phyloP scores from a whole-genome alignment of 228 moss, liverwort and hornwort species.

The Sphagnum magellanicum region DNA sequence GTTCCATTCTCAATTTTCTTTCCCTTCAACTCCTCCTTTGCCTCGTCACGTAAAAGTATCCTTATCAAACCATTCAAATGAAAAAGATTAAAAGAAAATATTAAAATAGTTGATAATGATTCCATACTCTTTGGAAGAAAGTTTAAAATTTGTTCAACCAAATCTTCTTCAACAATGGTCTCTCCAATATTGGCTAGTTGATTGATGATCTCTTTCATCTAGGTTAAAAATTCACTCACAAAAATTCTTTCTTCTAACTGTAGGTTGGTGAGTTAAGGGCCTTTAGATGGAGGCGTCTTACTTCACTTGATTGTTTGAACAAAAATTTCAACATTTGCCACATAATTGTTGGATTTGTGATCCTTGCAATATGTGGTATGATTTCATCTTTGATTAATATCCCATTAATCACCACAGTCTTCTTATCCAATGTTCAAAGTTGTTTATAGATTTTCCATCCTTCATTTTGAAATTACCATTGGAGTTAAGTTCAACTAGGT shows the following conservation, averaged over 20 bases:
- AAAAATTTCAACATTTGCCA: too few species aligned
- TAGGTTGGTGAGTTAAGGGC: background rate
- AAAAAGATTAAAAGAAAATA: background rate
- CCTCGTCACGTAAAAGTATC: background rate
- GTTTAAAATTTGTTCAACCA: background rate
- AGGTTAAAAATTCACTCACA: background rate
- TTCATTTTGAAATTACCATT: background rate
- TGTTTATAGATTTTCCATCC: background rate
- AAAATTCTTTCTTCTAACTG: background rate
- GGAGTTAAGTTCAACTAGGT: background rate
- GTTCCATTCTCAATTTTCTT: background rate
- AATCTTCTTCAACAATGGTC: background rate
- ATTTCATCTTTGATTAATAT: too few species aligned
- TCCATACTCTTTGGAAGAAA: background rate
- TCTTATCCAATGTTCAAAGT: background rate
- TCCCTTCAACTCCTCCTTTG: background rate
- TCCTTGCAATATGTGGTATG: too few species aligned
- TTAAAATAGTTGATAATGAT: background rate
- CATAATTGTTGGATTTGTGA: too few species aligned
- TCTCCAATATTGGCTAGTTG: background rate
- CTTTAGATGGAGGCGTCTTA: too few species aligned
- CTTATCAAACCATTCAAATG: background rate
- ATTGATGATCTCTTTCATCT: background rate
- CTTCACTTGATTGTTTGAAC: too few species aligned
- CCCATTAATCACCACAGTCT: too few species aligned